These are phyloP conservation scores for Aspergillus phoenicis DNA, from an alignment of 2,329 filamentous ascomycete species.

Conservation along the genomic window DNA sequence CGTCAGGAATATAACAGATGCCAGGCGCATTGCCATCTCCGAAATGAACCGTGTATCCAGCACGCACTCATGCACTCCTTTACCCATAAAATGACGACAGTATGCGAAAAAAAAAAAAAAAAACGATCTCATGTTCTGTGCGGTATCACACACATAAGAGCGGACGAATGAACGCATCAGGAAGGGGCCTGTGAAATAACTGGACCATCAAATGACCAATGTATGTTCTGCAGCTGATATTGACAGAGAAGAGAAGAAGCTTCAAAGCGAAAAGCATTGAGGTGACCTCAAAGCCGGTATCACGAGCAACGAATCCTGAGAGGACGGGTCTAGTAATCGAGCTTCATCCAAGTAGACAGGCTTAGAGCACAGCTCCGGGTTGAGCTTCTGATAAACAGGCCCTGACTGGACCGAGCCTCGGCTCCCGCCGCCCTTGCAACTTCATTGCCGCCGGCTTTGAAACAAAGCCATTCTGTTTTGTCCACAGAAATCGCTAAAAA, in stretches of 20 bases:
- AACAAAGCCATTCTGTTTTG: background rate
- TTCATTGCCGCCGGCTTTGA: background rate
- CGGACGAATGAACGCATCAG: background rate
- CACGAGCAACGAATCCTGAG: background rate
- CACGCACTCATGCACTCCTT: background rate
- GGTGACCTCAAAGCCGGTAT: background rate
- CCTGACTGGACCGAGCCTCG: background rate
- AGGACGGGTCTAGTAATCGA: background rate
- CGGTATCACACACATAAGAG: background rate
- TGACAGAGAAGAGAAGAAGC: constrained; percentile 18
- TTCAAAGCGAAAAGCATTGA: background rate
- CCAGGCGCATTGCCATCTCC: background rate
- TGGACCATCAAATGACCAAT: constrained; percentile 6
- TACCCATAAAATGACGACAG: background rate
- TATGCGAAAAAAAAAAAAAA: background rate
- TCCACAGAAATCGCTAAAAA: background rate
- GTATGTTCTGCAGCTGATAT: constrained; percentile 17
- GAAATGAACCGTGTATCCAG: background rate
- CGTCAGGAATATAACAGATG: background rate
- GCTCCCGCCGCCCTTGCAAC: background rate
- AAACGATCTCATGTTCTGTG: background rate
- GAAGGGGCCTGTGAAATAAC: background rate
- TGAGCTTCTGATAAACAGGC: background rate
- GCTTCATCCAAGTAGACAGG: background rate
- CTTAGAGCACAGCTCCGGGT: background rate